phyloP scores from a whole-genome alignment of 1,284 basidiomycete genomes.

The Lignosus rhinocerotis region DNA sequence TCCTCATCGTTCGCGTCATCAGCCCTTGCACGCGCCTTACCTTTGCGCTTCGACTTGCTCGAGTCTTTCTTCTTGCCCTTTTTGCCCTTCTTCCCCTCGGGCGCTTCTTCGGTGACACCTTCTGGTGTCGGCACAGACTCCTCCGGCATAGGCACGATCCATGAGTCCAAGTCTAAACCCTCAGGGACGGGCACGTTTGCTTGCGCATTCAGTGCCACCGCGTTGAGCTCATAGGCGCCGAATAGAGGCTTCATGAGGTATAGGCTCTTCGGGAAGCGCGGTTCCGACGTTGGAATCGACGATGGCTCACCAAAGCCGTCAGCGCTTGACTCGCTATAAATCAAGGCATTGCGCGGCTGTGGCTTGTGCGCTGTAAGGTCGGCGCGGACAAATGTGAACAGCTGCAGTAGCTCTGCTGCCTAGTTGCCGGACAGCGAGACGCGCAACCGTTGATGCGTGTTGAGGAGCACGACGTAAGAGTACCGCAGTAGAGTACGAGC shows the following conservation, averaged over 20 bases:
- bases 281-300: constrained; percentile 36
- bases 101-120: constrained; percentile 33
- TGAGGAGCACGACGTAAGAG: neutral
- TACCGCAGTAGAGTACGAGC: neutral
- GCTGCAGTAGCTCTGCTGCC: constrained; percentile 79
- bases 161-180: constrained; percentile 82
- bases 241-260: constrained; percentile 87
- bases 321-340: constrained; percentile 34
- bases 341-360: constrained; percentile 39
- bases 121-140: constrained; percentile 41
- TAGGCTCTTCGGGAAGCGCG: constrained; percentile 82
- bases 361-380: constrained; percentile 70
- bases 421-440: constrained; percentile 31
- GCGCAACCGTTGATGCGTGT: neutral
- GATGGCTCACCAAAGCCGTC: constrained; percentile 38
- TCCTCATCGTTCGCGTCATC: constrained; percentile 34
- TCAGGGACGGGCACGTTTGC: constrained; percentile 79
- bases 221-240: constrained; percentile 80
- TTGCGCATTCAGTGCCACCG: constrained; percentile 82
- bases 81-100: constrained; percentile 41
- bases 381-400: constrained; percentile 80
- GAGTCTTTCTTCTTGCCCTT: constrained; percentile 50
- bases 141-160: constrained; percentile 62
- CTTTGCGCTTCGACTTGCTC: constrained; percentile 32
- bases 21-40: constrained; percentile 27